phyloP scores from a whole-genome alignment of 129 eudicot species.

The Chrysanthemum seticuspe region DNA sequence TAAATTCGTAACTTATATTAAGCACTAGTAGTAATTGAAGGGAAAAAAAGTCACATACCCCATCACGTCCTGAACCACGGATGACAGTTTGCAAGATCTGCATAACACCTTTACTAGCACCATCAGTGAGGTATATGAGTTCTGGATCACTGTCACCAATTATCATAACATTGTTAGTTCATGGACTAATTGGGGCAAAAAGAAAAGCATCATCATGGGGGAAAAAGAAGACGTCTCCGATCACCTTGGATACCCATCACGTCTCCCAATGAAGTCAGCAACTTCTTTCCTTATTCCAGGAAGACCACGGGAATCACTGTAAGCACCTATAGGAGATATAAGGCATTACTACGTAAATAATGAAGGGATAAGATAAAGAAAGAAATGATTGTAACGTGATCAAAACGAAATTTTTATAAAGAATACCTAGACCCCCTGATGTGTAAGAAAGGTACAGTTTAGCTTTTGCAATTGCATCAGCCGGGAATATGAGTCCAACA shows the following conservation, averaged over 20 bases:
- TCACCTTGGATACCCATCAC: slow-evolving; percentile 99
- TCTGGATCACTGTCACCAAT: slow-evolving; percentile 83
- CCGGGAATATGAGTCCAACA: slow-evolving; percentile 94
- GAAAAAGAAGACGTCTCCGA: too few relatives aligned
- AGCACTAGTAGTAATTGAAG: neutral
- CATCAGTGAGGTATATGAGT: slow-evolving; percentile 93
- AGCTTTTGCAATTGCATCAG: slow-evolving; percentile 96
- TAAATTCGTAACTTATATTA: neutral
- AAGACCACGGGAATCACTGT: slow-evolving; percentile 97
- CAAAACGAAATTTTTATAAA: neutral
- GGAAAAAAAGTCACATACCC: slow-evolving; percentile 46
- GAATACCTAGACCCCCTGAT: slow-evolving; percentile 94
- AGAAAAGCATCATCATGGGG: too few relatives aligned
- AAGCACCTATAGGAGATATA: slow-evolving; percentile 66
- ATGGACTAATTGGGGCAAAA: neutral
- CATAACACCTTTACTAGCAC: slow-evolving; percentile 99
- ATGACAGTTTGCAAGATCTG: slow-evolving; percentile 80
- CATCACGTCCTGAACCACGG: slow-evolving; percentile 74
- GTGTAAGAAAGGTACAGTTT: slow-evolving; percentile 77
- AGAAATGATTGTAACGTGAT: neutral
- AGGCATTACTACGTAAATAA: slow-evolving; percentile 8
- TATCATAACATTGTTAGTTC: slow-evolving; percentile 16
- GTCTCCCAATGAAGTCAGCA: slow-evolving; percentile 88
- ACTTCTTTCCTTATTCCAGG: slow-evolving; percentile 97
- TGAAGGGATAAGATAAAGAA: neutral